Evolutionary conservation across 2,329 filamentous ascomycete species (phyloP), one percentile per base, ranked within the genome.

Genomic region (Pseudogymnoascus sp.): DNA sequence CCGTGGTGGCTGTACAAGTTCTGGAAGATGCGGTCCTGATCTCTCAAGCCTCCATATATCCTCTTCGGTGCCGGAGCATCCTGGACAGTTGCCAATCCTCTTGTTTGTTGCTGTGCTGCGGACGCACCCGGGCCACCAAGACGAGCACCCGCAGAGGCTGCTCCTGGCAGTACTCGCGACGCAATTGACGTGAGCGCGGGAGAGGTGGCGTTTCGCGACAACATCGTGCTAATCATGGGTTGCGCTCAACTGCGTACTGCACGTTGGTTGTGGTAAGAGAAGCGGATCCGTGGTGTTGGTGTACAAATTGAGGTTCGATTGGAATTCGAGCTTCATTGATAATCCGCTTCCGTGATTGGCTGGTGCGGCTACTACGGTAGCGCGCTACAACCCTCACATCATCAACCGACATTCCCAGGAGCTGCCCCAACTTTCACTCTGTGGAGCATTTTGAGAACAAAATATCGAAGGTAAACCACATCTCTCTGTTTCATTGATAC

Each of bases 1-100:
- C 91, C 92, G 79, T 91, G 91, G 74, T 94, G 91, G 72, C 91
- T 88, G 80, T 99, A 99, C 64, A 99, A 83, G 80, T 99, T 99
- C 81, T 96, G 92, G 80, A 99, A 99, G 78, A 99, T 99, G 72
- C 94, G 88, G 80, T 99, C 94, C 80, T 97, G 92, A 76, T 99
- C 94, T 79, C 86, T 90, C 70, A 99, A 83, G 63, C 91, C 92
- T 72, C 94, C 92, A 77, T 95, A 90, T 68, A 84, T 83, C 69
- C 84, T 86, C 76, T 89, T 87, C 60, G 83, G 82, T 74, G 87
- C 82, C 66, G 83, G 78, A 71, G 81, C 82, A 77, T 92, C 89
- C 75, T 90, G 87, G 69, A 92, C 89, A 65, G 90, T 91, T 72
- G 90, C 90, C 78, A 97, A 89, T 69, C 83, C 83, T 75, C 93